Evolutionary conservation across 495 filamentous ascomycete genomes (phyloP).

Genomic region (Entonaema liquescens): DNA sequence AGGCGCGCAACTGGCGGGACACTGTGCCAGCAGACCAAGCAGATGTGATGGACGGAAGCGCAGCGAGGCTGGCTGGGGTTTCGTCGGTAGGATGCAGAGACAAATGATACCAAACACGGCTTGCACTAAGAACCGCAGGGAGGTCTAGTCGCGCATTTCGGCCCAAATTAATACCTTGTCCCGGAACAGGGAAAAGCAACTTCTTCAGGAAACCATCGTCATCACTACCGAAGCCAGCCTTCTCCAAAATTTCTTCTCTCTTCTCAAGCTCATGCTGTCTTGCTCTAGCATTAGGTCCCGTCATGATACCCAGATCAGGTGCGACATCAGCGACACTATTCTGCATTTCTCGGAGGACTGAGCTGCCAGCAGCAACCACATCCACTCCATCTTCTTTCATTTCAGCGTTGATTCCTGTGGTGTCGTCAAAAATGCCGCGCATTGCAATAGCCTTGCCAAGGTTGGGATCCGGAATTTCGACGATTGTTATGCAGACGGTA

Average conservation of each 20-base stretch:
- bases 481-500: constrained; percentile 85
- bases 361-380: constrained; percentile 71
- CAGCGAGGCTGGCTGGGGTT: constrained; percentile 71
- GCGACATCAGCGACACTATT: constrained; percentile 80
- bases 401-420: constrained; percentile 89
- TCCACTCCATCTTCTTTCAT: constrained; percentile 95
- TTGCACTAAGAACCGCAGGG: constrained; percentile 71
- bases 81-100: constrained; percentile 92
- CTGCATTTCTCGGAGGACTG: constrained; percentile 85
- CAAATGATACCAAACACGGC: constrained; percentile 95
- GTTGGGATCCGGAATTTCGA: constrained; percentile 83
- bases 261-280: constrained; percentile 82
- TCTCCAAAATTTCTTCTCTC: constrained; percentile 83
- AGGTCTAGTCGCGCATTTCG: constrained; percentile 80
- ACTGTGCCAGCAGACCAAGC: constrained; percentile 92
- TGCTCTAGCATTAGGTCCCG: constrained; percentile 70
- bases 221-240: constrained; percentile 82
- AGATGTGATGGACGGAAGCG: constrained; percentile 66
- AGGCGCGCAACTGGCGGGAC: constrained; percentile 88
- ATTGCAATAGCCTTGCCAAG: constrained; percentile 87
- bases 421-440: constrained; percentile 90
- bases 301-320: constrained; percentile 80
- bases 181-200: constrained; percentile 81
- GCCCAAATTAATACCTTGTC: constrained; percentile 76
- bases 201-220: constrained; percentile 82